Evolutionary conservation across 139 green algal genomes (phyloP).

Genomic region (Edaphochlamys debaryana): DNA sequence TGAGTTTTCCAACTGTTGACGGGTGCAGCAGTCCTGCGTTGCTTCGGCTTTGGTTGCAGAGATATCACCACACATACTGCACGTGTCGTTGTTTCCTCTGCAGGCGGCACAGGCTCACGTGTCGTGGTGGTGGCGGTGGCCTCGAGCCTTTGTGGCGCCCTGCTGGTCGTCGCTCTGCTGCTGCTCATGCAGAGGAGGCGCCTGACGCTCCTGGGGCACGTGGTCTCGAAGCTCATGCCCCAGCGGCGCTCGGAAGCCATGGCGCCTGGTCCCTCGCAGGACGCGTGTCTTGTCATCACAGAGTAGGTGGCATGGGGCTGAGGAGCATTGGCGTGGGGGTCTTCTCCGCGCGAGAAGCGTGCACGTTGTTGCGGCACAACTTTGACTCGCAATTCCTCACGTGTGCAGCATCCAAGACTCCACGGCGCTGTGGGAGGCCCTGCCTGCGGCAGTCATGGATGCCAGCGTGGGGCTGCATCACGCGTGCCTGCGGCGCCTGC

Average conservation of each 20-base stretch:
- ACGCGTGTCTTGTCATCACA: neutral
- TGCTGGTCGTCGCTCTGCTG: neutral
- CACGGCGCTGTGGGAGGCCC: slow-evolving; percentile 30
- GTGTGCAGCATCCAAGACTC: slow-evolving; percentile 24
- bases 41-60: too few relatives aligned
- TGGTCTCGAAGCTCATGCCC: neutral
- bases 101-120: too few relatives aligned
- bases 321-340: neutral
- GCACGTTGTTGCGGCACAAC: neutral
- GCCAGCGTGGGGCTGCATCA: neutral
- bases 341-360: neutral
- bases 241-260: too few relatives aligned
- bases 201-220: neutral
- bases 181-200: slow-evolving; percentile 9
- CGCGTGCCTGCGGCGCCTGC: neutral
- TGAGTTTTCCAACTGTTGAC: too few relatives aligned
- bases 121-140: too few relatives aligned
- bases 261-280: neutral
- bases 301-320: neutral
- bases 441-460: slow-evolving; percentile 26
- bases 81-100: too few relatives aligned
- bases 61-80: too few relatives aligned
- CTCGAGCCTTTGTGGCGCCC: neutral
- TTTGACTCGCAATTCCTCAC: too few relatives aligned
- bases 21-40: too few relatives aligned